Evolutionary conservation across 2,329 filamentous ascomycete species (phyloP).

Genomic region (Rhytidhysteron rufulum): DNA sequence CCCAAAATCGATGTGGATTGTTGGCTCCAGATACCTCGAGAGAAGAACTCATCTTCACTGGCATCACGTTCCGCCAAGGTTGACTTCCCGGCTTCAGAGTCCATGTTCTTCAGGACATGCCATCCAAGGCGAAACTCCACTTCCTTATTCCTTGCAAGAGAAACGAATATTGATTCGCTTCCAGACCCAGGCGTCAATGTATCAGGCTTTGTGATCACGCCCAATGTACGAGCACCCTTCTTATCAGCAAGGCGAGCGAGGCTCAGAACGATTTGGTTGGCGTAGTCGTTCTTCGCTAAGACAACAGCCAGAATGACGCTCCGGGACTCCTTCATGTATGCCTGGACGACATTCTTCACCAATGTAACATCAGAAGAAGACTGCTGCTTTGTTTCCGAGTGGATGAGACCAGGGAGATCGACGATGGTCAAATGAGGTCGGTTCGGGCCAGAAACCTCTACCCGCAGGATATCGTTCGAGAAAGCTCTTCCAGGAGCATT

Average conservation of each 20-base stretch:
- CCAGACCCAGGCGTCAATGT: slow-evolving; percentile 20
- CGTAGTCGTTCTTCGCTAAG: slow-evolving; percentile 36
- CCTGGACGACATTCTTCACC: slow-evolving; percentile 13
- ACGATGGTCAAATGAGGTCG: slow-evolving; percentile 40
- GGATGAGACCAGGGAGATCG: slow-evolving; percentile 43
- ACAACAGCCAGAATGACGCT: slow-evolving; percentile 19
- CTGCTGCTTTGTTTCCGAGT: slow-evolving; percentile 4
- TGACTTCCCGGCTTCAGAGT: slow-evolving; percentile 20
- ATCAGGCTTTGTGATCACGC: slow-evolving; percentile 37
- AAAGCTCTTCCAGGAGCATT: slow-evolving; percentile 20
- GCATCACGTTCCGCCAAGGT: slow-evolving; percentile 18
- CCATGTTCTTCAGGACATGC: slow-evolving; percentile 28
- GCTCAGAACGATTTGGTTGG: slow-evolving; percentile 45
- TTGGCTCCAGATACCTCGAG: slow-evolving; percentile 6
- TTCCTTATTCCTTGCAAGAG: slow-evolving; percentile 19
- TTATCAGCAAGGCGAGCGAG: slow-evolving; percentile 35
- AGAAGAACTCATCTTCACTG: slow-evolving; percentile 35
- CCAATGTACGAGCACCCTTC: slow-evolving; percentile 29
- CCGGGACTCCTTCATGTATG: slow-evolving; percentile 15
- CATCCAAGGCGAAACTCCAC: slow-evolving; percentile 27
- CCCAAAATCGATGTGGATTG: slow-evolving; percentile 23
- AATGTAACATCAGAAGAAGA: slow-evolving; percentile 11
- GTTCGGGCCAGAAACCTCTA: slow-evolving; percentile 37
- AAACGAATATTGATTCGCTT: slow-evolving; percentile 18
- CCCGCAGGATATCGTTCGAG: slow-evolving; percentile 32